phyloP scores from a whole-genome alignment of 1,284 basidiomycete genomes.

The Agaricales sp. region DNA sequence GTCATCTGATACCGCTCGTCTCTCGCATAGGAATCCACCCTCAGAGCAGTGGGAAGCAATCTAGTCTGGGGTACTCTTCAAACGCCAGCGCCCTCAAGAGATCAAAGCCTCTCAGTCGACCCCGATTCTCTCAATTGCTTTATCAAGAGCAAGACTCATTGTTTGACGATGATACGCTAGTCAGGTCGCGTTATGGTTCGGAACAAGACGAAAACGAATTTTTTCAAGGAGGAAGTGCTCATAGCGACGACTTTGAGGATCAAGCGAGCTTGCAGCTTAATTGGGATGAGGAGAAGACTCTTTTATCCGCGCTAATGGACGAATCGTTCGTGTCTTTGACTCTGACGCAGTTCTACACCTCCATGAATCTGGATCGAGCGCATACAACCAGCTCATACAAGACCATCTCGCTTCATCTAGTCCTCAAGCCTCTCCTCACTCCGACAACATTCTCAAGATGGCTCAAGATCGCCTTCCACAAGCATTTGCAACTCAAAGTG shows the following conservation, averaged over 20 bases:
- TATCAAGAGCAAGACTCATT: not conserved
- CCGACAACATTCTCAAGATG: not conserved
- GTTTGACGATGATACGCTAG: not conserved
- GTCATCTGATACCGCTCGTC: not conserved
- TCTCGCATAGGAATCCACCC: not conserved
- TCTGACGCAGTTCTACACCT: not conserved
- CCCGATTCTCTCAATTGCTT: not conserved
- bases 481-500: not conserved
- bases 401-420: not conserved
- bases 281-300: not conserved
- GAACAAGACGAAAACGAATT: not conserved
- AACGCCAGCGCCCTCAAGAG: not conserved
- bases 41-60: not conserved
- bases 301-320: not conserved
- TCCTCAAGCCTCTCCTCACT: not conserved
- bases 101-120: not conserved
- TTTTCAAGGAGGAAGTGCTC: not conserved
- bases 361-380: not conserved
- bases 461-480: not conserved
- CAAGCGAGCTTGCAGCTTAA: not conserved
- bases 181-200: not conserved
- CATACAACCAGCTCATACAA: not conserved
- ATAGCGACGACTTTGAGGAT: not conserved
- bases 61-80: not conserved
- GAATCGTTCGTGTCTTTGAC: not conserved